Percentiles rank a stretch among this genome's conserved stretches.
Evolutionary conservation across 257 asterid genomes (phyloP).

Genomic region (Solanum appendiculatum): DNA sequence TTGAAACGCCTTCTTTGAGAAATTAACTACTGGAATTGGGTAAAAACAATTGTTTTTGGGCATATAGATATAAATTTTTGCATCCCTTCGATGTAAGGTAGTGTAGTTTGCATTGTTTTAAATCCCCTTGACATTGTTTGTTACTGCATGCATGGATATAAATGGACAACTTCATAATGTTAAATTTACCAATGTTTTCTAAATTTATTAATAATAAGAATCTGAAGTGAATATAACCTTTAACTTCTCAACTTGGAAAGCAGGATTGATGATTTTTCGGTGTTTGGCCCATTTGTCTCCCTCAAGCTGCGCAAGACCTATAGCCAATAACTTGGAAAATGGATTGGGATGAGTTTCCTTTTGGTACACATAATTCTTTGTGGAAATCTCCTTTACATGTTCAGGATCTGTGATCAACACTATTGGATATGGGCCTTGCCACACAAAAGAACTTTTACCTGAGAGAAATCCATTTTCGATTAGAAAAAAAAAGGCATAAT

Average conservation of each 20-base stretch:
- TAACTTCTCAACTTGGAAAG: slow-evolving; percentile 42
- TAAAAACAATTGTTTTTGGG: too few relatives aligned
- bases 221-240: neutral
- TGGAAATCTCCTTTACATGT: neutral
- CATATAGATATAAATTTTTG: too few relatives aligned
- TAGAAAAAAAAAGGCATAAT: neutral
- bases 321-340: slow-evolving; percentile 10
- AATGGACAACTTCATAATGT: too few relatives aligned
- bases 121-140: too few relatives aligned
- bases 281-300: slow-evolving; percentile 49
- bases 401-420: neutral
- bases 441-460: neutral
- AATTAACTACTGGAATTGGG: too few relatives aligned
- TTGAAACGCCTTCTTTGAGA: too few relatives aligned
- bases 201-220: too few relatives aligned
- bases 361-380: neutral
- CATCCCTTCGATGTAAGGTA: too few relatives aligned
- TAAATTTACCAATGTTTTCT: neutral
- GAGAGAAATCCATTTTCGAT: neutral
- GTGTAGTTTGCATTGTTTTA: too few relatives aligned
- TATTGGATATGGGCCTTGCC: neutral
- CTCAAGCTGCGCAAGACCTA: slow-evolving; percentile 26
- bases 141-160: too few relatives aligned
- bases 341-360: slow-evolving; percentile 29
- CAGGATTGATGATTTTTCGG: slow-evolving; percentile 48